A percentile compares a stretch with the other conserved stretches of the same genome.
phyloP scores from a whole-genome alignment of 352 stramenopile genomes.

The Globisporangium middletonii region DNA sequence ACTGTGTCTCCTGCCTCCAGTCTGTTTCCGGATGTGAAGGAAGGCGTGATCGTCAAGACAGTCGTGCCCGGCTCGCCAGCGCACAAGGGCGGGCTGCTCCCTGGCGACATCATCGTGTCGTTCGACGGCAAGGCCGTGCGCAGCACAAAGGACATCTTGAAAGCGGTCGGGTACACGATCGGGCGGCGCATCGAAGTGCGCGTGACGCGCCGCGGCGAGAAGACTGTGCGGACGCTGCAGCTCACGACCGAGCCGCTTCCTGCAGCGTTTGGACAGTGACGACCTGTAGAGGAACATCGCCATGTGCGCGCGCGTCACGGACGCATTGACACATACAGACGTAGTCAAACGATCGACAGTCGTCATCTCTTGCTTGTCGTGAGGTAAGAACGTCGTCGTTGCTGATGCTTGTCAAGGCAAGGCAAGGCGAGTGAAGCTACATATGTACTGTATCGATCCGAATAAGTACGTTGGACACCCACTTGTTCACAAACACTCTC shows the following conservation, averaged over 20 bases:
- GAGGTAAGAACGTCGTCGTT: too few species aligned
- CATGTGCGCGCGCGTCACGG: too few species aligned
- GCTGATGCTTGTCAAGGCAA: too few species aligned
- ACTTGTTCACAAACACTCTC: neutral
- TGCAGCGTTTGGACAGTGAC: slow-evolving; percentile 13
- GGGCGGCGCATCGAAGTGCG: slow-evolving; percentile 60
- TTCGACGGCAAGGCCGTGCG: slow-evolving; percentile 70
- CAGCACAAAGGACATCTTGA: slow-evolving; percentile 74
- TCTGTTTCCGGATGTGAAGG: slow-evolving; percentile 67
- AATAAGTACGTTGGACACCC: too few species aligned
- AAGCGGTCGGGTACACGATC: slow-evolving; percentile 62
- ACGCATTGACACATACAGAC: too few species aligned
- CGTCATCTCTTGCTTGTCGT: too few species aligned
- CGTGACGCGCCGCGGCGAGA: slow-evolving; percentile 58
- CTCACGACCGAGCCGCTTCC: slow-evolving; percentile 65
- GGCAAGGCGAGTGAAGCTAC: too few species aligned
- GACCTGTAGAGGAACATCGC: too few species aligned
- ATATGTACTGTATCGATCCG: too few species aligned
- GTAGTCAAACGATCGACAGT: too few species aligned
- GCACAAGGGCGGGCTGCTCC: slow-evolving; percentile 64
- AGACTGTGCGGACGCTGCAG: slow-evolving; percentile 31
- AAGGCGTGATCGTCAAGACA: slow-evolving; percentile 81
- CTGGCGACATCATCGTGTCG: slow-evolving; percentile 69
- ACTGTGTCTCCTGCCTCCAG: slow-evolving; percentile 7
- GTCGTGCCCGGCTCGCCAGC: slow-evolving; percentile 72